Percentiles rank a stretch among this genome's conserved stretches.
Conservation (phyloP, 768 basidiomycete genomes). For the Pleurotus citrinopileatus region DNA sequence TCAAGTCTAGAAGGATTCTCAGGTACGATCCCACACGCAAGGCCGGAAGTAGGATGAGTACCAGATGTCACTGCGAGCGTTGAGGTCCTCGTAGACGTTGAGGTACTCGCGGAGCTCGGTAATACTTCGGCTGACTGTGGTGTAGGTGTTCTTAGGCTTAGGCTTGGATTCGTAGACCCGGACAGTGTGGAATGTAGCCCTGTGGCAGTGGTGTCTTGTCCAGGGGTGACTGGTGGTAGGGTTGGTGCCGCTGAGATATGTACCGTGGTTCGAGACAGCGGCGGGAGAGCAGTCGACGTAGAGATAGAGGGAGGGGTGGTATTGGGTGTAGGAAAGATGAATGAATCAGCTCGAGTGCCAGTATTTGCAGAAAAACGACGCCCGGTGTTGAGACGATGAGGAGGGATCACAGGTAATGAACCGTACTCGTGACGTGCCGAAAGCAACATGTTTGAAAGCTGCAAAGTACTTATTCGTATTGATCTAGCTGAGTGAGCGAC, state of each 20-base stretch:
- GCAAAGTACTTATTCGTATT: slow-evolving; percentile 66
- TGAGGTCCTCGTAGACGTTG: neutral
- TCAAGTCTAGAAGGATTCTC: neutral
- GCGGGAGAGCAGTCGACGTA: neutral
- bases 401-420: slow-evolving; percentile 13
- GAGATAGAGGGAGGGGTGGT: neutral
- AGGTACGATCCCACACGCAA: neutral
- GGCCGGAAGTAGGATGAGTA: neutral
- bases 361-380: neutral
- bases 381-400: neutral
- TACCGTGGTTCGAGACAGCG: neutral
- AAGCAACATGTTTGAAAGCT: slow-evolving; percentile 55
- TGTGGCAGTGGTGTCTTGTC: neutral
- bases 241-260: too few species aligned
- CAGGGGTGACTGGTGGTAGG: neutral
- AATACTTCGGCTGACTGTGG: neutral
- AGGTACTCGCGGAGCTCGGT: neutral
- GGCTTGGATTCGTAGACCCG: neutral
- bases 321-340: slow-evolving; percentile 10
- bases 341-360: neutral
- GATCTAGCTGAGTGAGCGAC: slow-evolving; percentile 54
- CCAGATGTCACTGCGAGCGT: too few species aligned
- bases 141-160: neutral
- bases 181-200: neutral
- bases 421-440: slow-evolving; percentile 21